Base-by-base conservation (phyloP, 305 asterid genomes). In the Petunia hybrid region DNA sequence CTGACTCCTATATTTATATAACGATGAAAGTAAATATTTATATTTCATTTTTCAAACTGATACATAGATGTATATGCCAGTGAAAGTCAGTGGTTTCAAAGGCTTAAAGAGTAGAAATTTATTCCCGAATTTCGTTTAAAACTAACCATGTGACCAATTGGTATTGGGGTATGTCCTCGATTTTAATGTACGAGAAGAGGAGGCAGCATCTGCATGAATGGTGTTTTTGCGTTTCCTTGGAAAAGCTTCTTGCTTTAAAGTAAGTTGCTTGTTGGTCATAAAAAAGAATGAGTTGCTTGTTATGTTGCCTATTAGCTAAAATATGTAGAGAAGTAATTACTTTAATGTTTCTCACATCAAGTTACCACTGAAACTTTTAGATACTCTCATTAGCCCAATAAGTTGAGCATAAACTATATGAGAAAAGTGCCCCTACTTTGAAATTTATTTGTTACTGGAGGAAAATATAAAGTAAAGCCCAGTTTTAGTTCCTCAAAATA, bases 151-250 rank as follows among this genome's bases (percentile, higher is more conserved):
- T 1, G 40, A 45, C 75, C 75, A 42, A n/a, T 16, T 43, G 40
- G 76, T 16, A 69, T 69, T 69, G 2, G 5, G 38, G 57, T 40
- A 8, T 16, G 76, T 69, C 9, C 53, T 42, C 8, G 40, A 16
- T 69, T 69, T 43, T 43, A 43, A 16, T 69, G 40, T 16, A 22
- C 31, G 76, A 43, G 76, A 69, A 4, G 41, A 69, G 76, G 40
- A 69, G 76, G 76, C 57, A 43, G 76, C 40, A 43, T 51, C 78
- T 35, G 78, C 78, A 36, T 51, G 46, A 73, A 51, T 73, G 46
- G 62, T 73, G 35, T 73, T 12, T 35, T 51, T 39, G 10, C 13
- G 31, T 73, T 51, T 73, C 62, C 63, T 48, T 35, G 62, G 62
- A 12, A 73, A 73, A 48, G 35, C 35, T 73, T 48, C 62, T 73